phyloP scores from a whole-genome alignment of 2,329 filamentous ascomycete genomes.

The Neonectria coccinea region DNA sequence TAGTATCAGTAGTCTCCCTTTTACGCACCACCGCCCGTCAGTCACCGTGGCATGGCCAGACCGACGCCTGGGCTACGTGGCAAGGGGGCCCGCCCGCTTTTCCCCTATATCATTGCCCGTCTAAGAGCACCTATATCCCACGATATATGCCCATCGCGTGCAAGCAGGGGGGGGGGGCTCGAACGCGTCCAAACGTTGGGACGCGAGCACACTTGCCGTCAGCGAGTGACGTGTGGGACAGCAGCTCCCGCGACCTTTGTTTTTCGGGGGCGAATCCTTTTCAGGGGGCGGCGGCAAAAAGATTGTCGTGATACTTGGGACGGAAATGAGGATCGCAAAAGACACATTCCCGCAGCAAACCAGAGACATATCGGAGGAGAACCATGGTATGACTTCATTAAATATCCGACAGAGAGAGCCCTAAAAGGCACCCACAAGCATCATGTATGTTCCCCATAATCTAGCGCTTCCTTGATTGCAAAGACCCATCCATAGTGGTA shows the following conservation, averaged over 20 bases:
- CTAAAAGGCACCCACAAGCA: slow-evolving; percentile 12
- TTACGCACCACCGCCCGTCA: slow-evolving; percentile 11
- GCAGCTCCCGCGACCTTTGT: slow-evolving; percentile 9
- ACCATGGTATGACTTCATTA: slow-evolving; percentile 18
- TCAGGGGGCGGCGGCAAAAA: neutral
- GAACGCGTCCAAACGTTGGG: slow-evolving; percentile 5
- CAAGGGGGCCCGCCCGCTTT: slow-evolving; percentile 16
- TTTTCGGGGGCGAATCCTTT: slow-evolving; percentile 3
- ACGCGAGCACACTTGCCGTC: slow-evolving; percentile 12
- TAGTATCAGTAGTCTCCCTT: neutral
- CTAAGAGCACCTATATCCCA: slow-evolving; percentile 24
- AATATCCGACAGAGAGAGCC: slow-evolving; percentile 16
- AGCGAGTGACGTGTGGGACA: slow-evolving; percentile 9
- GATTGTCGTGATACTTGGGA: neutral
- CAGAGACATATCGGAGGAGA: neutral
- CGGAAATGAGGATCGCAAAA: neutral
- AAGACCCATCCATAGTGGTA: slow-evolving; percentile 22
- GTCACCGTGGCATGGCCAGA: slow-evolving; percentile 12
- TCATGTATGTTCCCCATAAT: slow-evolving; percentile 25
- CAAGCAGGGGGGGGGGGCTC: slow-evolving; percentile 11
- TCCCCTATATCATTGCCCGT: slow-evolving; percentile 26
- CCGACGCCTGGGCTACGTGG: slow-evolving; percentile 22
- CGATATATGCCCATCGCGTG: slow-evolving; percentile 20
- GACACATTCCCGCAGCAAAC: neutral
- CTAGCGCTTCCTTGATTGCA: slow-evolving; percentile 22